Percentiles rank a stretch among this genome's conserved stretches.
These are phyloP conservation scores for Phoenix dactylifera DNA, from an alignment of 176 grass and related monocot species.

Conservation along the genomic window DNA sequence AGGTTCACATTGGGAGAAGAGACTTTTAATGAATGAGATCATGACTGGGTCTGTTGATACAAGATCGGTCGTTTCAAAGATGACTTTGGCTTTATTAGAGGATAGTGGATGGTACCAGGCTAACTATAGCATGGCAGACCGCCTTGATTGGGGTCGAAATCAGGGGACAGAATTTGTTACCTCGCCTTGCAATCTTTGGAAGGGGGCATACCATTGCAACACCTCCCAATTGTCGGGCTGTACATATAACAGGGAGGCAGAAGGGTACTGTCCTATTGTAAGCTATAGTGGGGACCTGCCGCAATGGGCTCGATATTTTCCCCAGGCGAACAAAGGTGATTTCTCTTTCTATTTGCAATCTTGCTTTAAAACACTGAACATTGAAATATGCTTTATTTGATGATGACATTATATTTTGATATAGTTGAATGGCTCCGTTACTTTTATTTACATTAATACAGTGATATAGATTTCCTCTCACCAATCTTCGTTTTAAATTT, in stretches of 20 bases:
- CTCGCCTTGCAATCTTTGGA: constrained; percentile 83
- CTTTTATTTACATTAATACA: too few relatives aligned
- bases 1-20: constrained; percentile 99
- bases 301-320: constrained; percentile 91
- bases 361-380: too few relatives aligned
- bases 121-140: constrained; percentile 98
- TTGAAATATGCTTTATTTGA: too few relatives aligned
- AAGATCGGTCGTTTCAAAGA: constrained; percentile 94
- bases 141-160: constrained; percentile 89
- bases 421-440: too few relatives aligned
- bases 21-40: constrained; percentile 98
- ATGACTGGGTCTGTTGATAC: constrained; percentile 99
- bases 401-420: too few relatives aligned
- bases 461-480: too few relatives aligned
- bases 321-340: constrained; percentile 88
- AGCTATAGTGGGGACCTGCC: constrained; percentile 95
- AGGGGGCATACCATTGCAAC: constrained; percentile 88
- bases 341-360: not conserved
- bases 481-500: too few relatives aligned
- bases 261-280: constrained; percentile 99
- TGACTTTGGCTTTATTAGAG: constrained; percentile 96
- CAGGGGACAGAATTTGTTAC: constrained; percentile 89
- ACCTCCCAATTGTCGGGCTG: constrained; percentile 91
- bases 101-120: constrained; percentile 99
- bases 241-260: constrained; percentile 97